Evolutionary conservation across 805 yeast species (phyloP).

Genomic region (Schizosaccharomyces octosporus): DNA sequence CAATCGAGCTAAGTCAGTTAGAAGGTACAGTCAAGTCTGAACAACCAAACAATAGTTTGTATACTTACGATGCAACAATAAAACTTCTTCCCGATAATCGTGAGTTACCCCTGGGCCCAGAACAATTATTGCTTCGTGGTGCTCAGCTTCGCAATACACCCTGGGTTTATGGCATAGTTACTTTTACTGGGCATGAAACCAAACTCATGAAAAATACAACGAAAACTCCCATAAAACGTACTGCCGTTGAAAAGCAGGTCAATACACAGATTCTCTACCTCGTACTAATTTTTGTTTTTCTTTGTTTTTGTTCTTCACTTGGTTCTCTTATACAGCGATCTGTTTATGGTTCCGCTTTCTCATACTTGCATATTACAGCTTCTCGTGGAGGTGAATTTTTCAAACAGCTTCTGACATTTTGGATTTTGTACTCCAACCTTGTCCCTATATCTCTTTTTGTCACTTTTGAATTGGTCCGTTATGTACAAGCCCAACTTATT

Average conservation of each 20-base stretch:
- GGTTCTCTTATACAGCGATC: slow-evolving; percentile 44
- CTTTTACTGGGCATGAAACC: slow-evolving; percentile 95
- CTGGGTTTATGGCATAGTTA: slow-evolving; percentile 82
- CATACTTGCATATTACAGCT: slow-evolving; percentile 31
- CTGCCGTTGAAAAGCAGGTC: slow-evolving; percentile 88
- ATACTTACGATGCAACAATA: slow-evolving; percentile 82
- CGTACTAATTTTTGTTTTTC: slow-evolving; percentile 50
- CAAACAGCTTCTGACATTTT: slow-evolving; percentile 67
- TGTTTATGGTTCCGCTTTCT: slow-evolving; percentile 21
- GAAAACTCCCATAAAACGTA: slow-evolving; percentile 89
- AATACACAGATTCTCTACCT: slow-evolving; percentile 76
- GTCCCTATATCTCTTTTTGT: slow-evolving; percentile 92
- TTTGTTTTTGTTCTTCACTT: slow-evolving; percentile 57
- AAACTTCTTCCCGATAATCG: slow-evolving; percentile 17
- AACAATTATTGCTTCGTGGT: slow-evolving; percentile 78
- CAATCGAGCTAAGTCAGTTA: slow-evolving; percentile 28
- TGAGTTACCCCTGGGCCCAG: slow-evolving; percentile 40
- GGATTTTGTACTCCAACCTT: slow-evolving; percentile 87
- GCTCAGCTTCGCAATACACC: slow-evolving; percentile 85
- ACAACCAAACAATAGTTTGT: slow-evolving; percentile 78
- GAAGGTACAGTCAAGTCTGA: slow-evolving; percentile 52
- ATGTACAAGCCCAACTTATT: slow-evolving; percentile 81
- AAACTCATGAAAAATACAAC: slow-evolving; percentile 96
- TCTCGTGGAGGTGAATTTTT: slow-evolving; percentile 40
- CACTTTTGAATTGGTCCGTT: slow-evolving; percentile 85